phyloP scores from a whole-genome alignment of 495 filamentous ascomycete genomes.

The Podospora comata region DNA sequence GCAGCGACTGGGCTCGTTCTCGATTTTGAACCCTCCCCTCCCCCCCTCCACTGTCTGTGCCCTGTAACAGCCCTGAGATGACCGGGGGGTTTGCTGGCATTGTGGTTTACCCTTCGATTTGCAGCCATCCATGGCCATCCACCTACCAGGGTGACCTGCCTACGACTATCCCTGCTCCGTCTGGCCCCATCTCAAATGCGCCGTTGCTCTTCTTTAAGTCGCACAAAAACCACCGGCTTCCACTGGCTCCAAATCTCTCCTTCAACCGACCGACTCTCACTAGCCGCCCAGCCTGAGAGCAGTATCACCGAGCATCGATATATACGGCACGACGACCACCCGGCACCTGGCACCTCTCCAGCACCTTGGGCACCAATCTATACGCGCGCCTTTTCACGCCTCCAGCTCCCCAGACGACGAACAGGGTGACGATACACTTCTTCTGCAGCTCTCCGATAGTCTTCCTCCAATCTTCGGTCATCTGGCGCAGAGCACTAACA shows the following conservation, averaged over 20 bases:
- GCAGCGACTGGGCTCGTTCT: slow-evolving; percentile 8
- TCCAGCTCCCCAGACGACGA: background rate
- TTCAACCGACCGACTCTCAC: slow-evolving; percentile 35
- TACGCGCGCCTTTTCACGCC: slow-evolving; percentile 5
- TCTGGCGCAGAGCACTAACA: slow-evolving; percentile 39
- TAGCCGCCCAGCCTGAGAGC: slow-evolving; percentile 20
- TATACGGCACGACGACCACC: slow-evolving; percentile 20
- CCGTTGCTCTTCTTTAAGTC: slow-evolving; percentile 41
- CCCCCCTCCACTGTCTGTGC: slow-evolving; percentile 19
- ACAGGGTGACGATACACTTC: slow-evolving; percentile 25
- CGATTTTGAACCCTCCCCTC: slow-evolving; percentile 7
- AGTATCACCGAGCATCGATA: slow-evolving; percentile 17
- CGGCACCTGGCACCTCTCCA: slow-evolving; percentile 4
- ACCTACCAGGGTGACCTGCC: slow-evolving; percentile 36
- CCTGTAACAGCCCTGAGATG: slow-evolving; percentile 27
- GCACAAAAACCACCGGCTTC: slow-evolving; percentile 51
- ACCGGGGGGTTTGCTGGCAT: slow-evolving; percentile 36
- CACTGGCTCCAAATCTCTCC: slow-evolving; percentile 47
- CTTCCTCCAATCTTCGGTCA: slow-evolving; percentile 4
- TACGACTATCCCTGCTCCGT: slow-evolving; percentile 37
- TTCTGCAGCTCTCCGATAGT: slow-evolving; percentile 42
- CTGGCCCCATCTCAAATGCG: slow-evolving; percentile 39
- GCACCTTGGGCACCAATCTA: slow-evolving; percentile 18
- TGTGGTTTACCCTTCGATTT: slow-evolving; percentile 36
- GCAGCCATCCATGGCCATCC: slow-evolving; percentile 30